phyloP scores from a whole-genome alignment of 768 basidiomycete species.

The Pisolithus marmoratus region DNA sequence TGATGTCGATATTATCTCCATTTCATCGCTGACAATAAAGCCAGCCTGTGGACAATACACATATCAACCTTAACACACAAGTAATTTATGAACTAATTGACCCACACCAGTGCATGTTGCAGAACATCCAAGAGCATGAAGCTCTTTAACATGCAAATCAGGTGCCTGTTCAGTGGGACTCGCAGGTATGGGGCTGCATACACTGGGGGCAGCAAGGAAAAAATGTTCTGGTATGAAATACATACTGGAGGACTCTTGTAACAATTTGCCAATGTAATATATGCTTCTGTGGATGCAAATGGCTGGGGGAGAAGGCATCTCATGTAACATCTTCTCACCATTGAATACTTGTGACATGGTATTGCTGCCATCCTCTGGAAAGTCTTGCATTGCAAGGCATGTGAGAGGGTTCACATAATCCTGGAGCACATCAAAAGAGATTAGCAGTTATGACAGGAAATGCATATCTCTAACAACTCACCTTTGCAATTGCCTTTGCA shows the following conservation, averaged over 20 bases:
- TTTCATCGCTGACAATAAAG: too few species aligned
- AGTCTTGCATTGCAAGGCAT: constrained; percentile 6
- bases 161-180: too few species aligned
- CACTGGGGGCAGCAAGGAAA: not conserved
- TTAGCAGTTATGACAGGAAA: not conserved
- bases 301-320: not conserved
- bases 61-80: too few species aligned
- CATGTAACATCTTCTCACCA: not conserved
- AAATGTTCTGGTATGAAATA: constrained; percentile 10
- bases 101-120: too few species aligned
- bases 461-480: not conserved
- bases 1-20: too few species aligned
- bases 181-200: too few species aligned
- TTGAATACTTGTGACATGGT: not conserved
- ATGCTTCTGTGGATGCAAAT: not conserved
- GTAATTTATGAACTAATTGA: too few species aligned
- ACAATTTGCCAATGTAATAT: constrained; percentile 16
- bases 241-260: not conserved
- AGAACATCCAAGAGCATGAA: too few species aligned
- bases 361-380: not conserved
- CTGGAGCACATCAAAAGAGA: not conserved
- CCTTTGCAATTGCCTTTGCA: constrained; percentile 7
- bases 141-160: too few species aligned
- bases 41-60: too few species aligned
- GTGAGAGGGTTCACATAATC: not conserved